phyloP scores from a whole-genome alignment of 495 filamentous ascomycete species.

The Apiosordaria backusii region DNA sequence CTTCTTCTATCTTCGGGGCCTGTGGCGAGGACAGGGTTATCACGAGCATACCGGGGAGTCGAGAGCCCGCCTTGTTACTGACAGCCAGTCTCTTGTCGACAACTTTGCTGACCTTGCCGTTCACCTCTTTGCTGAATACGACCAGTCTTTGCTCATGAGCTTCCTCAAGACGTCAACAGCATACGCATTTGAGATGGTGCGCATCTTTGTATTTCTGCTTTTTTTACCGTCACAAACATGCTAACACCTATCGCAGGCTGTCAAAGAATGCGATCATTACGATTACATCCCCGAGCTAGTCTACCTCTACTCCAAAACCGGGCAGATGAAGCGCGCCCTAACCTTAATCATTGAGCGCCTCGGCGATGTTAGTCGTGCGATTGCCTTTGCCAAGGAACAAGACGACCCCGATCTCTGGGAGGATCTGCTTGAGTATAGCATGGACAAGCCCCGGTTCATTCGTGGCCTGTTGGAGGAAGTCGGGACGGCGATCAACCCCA shows the following conservation, averaged over 20 bases:
- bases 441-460: constrained; percentile 96
- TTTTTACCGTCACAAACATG: not conserved
- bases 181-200: constrained; percentile 71
- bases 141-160: constrained; percentile 73
- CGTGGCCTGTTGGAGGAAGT: constrained; percentile 88
- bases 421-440: constrained; percentile 87
- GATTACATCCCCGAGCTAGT: constrained; percentile 87
- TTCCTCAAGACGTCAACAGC: constrained; percentile 80
- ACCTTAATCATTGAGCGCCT: constrained; percentile 87
- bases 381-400: constrained; percentile 89
- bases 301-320: constrained; percentile 89
- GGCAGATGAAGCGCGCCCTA: constrained; percentile 83
- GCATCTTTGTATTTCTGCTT: not conserved
- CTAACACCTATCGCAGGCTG: constrained; percentile 50
- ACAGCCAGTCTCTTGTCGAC: constrained; percentile 75
- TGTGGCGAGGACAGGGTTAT: constrained; percentile 72
- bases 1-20: constrained; percentile 82
- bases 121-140: constrained; percentile 78
- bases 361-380: constrained; percentile 83
- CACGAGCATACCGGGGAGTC: constrained; percentile 40
- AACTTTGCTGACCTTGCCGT: constrained; percentile 81
- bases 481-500: constrained; percentile 85
- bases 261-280: constrained; percentile 68
- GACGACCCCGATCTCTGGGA: constrained; percentile 90
- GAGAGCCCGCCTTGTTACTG: constrained; percentile 44